Conservation (phyloP, 2,329 filamentous ascomycete genomes). For the Xylariaceae sp. region DNA sequence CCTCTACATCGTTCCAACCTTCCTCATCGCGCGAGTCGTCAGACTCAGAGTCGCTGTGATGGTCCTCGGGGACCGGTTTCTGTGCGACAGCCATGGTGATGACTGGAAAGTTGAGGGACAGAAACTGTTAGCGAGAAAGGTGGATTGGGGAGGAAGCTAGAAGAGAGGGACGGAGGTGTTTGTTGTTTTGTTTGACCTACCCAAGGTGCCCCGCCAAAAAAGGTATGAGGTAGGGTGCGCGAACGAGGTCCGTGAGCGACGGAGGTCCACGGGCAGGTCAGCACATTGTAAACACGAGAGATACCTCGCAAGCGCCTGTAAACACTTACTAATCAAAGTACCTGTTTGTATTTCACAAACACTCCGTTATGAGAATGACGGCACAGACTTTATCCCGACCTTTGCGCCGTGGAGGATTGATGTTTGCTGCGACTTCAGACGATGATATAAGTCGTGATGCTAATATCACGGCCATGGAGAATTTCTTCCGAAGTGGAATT, state of each 20-base stretch:
- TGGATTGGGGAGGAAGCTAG: background rate
- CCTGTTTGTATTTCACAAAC: too few relatives aligned
- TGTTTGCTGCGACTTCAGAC: background rate
- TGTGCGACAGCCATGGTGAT: constrained; percentile 14
- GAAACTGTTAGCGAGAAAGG: too few relatives aligned
- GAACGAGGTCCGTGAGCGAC: too few relatives aligned
- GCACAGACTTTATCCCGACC: background rate
- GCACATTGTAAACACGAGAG: too few relatives aligned
- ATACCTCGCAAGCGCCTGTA: too few relatives aligned
- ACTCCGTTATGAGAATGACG: background rate
- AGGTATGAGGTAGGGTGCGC: background rate
- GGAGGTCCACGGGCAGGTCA: too few relatives aligned
- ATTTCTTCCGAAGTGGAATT: constrained; percentile 24
- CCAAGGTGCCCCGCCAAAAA: constrained; percentile 4
- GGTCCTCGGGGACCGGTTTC: constrained; percentile 11
- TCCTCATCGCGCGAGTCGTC: constrained; percentile 40
- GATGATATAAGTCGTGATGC: constrained; percentile 14
- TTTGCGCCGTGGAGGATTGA: background rate
- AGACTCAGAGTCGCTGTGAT: constrained; percentile 34
- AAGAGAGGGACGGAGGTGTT: background rate
- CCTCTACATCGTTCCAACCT: constrained; percentile 52
- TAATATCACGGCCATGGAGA: constrained; percentile 28
- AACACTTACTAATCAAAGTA: background rate
- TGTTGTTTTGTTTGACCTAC: background rate
- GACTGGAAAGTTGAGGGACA: background rate